phyloP scores from a whole-genome alignment of 441 rosid genomes.

The Pelargonium australe region DNA sequence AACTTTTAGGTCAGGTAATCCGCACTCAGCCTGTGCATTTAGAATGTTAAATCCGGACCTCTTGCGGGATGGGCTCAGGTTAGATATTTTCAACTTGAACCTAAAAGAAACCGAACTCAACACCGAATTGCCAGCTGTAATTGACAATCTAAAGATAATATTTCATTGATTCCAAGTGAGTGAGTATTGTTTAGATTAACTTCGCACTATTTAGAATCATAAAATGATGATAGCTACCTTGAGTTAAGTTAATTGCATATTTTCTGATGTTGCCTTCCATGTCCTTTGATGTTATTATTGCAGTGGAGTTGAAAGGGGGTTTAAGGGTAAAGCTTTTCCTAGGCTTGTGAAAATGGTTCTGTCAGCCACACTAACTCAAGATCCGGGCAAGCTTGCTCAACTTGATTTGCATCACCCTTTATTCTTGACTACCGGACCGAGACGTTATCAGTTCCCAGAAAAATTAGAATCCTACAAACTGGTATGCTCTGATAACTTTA shows the following conservation, averaged over 20 bases:
- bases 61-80: no score
- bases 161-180: no score
- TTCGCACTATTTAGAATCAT: no score
- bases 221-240: background rate
- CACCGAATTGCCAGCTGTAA: no score
- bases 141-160: no score
- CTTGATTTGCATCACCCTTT: constrained; percentile 89
- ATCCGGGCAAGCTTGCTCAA: constrained; percentile 94
- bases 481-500: constrained; percentile 36
- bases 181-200: no score
- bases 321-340: constrained; percentile 69
- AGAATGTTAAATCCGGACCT: no score
- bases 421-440: constrained; percentile 70
- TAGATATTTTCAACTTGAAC: no score
- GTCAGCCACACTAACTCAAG: constrained; percentile 90
- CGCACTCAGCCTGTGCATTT: no score
- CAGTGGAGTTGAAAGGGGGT: constrained; percentile 86
- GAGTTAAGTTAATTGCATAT: background rate
- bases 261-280: background rate
- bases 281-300: constrained; percentile 17
- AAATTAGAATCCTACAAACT: constrained; percentile 73
- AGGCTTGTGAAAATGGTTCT: constrained; percentile 80
- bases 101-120: no score
- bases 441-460: constrained; percentile 69
- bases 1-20: no score